Evolutionary conservation across 2,329 filamentous ascomycete species (phyloP).

Genomic region (Aurifilum marmelostoma): DNA sequence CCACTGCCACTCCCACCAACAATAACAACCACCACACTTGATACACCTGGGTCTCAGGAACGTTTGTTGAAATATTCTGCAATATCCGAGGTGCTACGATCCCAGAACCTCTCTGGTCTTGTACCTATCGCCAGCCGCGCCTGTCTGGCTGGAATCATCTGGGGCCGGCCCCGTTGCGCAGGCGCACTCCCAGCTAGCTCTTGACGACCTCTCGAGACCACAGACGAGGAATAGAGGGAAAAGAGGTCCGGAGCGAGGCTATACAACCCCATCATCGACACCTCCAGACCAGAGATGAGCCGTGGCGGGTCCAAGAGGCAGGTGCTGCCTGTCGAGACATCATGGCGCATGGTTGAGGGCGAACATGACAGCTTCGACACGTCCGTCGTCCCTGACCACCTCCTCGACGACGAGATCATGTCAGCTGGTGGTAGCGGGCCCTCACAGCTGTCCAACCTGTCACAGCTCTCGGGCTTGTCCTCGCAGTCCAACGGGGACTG

Average conservation of each 20-base stretch:
- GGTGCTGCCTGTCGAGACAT: conserved; percentile 52
- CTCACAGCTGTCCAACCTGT: conserved; percentile 47
- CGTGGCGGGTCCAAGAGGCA: conserved; percentile 31
- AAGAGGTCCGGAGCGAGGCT: neutral
- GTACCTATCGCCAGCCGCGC: neutral
- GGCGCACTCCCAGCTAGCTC: neutral
- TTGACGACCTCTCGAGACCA: neutral
- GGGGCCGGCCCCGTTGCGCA: neutral
- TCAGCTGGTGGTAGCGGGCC: conserved; percentile 46
- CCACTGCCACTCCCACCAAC: neutral
- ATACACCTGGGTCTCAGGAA: neutral
- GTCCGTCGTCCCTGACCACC: conserved; percentile 51
- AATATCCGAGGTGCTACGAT: neutral
- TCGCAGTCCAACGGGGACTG: conserved; percentile 39
- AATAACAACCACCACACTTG: neutral
- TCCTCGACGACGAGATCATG: conserved; percentile 45
- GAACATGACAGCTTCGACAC: conserved; percentile 65
- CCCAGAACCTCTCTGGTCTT: neutral
- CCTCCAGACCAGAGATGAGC: conserved; percentile 14
- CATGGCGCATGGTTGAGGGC: conserved; percentile 64
- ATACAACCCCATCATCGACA: neutral
- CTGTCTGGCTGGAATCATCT: neutral
- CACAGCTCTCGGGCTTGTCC: conserved; percentile 36
- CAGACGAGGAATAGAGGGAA: neutral
- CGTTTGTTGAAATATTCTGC: neutral